These are phyloP conservation scores for Globisporangium iwayamae DNA, from an alignment of 352 stramenopile species.

Conservation along the genomic window DNA sequence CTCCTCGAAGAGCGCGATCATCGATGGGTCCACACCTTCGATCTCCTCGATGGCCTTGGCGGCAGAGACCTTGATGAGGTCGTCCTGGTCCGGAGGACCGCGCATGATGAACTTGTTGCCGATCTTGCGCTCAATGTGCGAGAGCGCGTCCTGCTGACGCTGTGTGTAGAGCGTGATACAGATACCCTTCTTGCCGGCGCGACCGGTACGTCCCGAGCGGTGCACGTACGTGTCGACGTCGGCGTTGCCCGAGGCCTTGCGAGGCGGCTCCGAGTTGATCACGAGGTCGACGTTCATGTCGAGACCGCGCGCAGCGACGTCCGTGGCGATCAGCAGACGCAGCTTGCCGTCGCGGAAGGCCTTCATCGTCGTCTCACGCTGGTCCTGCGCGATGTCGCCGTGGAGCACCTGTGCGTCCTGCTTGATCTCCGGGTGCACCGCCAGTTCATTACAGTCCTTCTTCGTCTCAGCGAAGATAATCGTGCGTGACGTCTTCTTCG, in stretches of 20 bases:
- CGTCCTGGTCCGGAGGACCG: constrained; percentile 76
- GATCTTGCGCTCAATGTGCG: constrained; percentile 85
- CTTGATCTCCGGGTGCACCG: constrained; percentile 86
- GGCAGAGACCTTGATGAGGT: constrained; percentile 87
- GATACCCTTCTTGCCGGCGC: constrained; percentile 94
- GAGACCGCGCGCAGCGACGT: constrained; percentile 95
- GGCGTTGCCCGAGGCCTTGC: constrained; percentile 72
- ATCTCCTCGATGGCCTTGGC: constrained; percentile 84
- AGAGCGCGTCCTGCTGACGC: constrained; percentile 69
- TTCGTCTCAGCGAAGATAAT: constrained; percentile 96
- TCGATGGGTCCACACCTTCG: constrained; percentile 63
- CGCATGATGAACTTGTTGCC: constrained; percentile 90
- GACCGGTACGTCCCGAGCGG: constrained; percentile 95
- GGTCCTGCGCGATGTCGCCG: constrained; percentile 95
- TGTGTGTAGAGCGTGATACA: constrained; percentile 96
- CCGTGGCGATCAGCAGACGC: constrained; percentile 95
- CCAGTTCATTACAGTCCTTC: constrained; percentile 93
- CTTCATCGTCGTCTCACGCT: constrained; percentile 97
- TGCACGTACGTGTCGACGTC: constrained; percentile 99
- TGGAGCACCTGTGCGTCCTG: constrained; percentile 91
- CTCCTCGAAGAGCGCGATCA: constrained; percentile 77
- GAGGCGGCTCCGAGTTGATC: constrained; percentile 93
- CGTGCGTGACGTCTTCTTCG: constrained; percentile 85
- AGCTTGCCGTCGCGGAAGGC: constrained; percentile 95
- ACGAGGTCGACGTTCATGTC: constrained; percentile 98